Conservation (phyloP, 257 asterid species). For the Penstemon barbatus region DNA sequence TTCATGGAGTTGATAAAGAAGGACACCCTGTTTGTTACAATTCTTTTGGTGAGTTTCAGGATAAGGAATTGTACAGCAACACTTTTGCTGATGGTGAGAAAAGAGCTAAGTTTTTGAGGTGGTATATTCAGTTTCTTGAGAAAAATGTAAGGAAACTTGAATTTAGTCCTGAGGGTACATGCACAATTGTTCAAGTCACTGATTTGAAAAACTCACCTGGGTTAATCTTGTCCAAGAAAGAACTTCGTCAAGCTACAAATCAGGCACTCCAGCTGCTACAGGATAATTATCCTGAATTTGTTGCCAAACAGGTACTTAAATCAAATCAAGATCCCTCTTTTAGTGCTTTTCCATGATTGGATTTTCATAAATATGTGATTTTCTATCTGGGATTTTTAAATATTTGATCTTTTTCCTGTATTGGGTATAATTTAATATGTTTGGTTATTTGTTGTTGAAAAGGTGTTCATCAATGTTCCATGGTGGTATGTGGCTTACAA, state of each 20-base stretch:
- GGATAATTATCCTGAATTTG: slow-evolving; percentile 95
- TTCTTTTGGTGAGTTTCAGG: slow-evolving; percentile 84
- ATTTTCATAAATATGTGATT: neutral
- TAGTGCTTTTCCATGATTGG: neutral
- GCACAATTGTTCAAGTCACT: slow-evolving; percentile 81
- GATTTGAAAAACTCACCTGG: slow-evolving; percentile 93
- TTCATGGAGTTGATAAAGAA: slow-evolving; percentile 80
- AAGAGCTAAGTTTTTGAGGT: slow-evolving; percentile 64
- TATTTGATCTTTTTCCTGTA: neutral
- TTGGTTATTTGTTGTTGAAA: neutral
- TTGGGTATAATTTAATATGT: neutral
- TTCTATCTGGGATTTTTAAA: neutral
- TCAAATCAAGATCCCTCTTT: neutral
- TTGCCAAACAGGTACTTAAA: slow-evolving; percentile 79
- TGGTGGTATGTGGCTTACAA: slow-evolving; percentile 98
- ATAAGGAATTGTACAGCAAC: slow-evolving; percentile 76
- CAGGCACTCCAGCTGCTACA: slow-evolving; percentile 89
- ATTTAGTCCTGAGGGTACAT: slow-evolving; percentile 72
- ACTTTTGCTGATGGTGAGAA: slow-evolving; percentile 88
- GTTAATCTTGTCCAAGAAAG: slow-evolving; percentile 71
- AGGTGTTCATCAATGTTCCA: slow-evolving; percentile 96
- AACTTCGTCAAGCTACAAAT: slow-evolving; percentile 74
- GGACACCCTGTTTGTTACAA: slow-evolving; percentile 89
- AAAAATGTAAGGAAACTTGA: slow-evolving; percentile 76
- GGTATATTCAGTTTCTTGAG: slow-evolving; percentile 81